Evolutionary conservation across 2,329 filamentous ascomycete species (phyloP).

Genomic region (Pseudogymnoascus sp.): DNA sequence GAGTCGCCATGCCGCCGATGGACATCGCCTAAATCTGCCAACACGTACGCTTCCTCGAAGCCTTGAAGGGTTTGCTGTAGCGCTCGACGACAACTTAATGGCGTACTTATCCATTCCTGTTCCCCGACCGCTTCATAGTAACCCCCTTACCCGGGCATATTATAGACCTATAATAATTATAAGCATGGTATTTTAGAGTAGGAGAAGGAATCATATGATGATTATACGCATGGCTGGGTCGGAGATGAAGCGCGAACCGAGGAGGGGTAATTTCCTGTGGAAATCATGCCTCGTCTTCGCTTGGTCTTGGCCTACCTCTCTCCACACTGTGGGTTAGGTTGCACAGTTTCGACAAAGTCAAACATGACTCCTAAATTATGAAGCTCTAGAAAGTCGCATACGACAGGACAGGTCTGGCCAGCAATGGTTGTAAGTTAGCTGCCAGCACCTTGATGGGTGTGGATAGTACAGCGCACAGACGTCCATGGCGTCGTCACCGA

Average conservation of each 20-base stretch:
- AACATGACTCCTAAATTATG: neutral
- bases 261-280: neutral
- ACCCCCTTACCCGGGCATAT: neutral
- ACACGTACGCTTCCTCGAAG: neutral
- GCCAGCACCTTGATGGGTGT: neutral
- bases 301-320: neutral
- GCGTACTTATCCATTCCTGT: neutral
- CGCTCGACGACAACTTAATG: neutral
- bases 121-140: too few relatives aligned
- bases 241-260: neutral
- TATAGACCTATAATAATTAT: neutral
- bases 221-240: too few relatives aligned
- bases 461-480: neutral
- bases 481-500: neutral
- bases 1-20: neutral
- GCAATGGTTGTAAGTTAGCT: neutral
- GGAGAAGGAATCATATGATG: neutral
- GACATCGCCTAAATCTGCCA: neutral
- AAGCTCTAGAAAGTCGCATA: neutral
- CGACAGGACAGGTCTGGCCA: neutral
- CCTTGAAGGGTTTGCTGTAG: neutral
- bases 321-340: neutral
- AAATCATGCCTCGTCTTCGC: neutral
- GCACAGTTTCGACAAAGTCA: neutral
- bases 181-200: neutral